Evolutionary conservation across 2,329 filamentous ascomycete species (phyloP).

Genomic region (Alternaria arbusti): DNA sequence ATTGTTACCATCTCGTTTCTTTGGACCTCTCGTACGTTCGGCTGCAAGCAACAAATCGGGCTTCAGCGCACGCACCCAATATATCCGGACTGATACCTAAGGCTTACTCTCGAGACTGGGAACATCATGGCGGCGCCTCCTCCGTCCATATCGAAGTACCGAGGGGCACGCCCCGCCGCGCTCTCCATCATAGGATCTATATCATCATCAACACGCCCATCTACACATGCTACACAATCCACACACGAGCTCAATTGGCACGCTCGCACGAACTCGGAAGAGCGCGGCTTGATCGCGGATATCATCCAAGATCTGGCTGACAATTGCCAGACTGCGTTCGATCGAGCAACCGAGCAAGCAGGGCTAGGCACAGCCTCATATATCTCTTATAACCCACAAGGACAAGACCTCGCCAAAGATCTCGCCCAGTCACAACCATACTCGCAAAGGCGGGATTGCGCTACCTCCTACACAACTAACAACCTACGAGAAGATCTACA

Average conservation of each 20-base stretch:
- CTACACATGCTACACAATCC: neutral
- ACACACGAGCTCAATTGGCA: neutral
- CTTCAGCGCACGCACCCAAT: slow-evolving; percentile 6
- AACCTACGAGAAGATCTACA: slow-evolving; percentile 13
- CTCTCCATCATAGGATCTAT: neutral
- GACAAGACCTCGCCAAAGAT: slow-evolving; percentile 7
- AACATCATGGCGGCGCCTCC: slow-evolving; percentile 7
- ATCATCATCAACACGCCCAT: neutral
- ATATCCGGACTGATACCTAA: slow-evolving; percentile 1
- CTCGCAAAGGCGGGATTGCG: slow-evolving; percentile 1
- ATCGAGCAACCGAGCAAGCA: slow-evolving; percentile 14
- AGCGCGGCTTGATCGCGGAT: slow-evolving; percentile 19
- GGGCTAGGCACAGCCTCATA: slow-evolving; percentile 8
- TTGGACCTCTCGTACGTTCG: slow-evolving; percentile 2
- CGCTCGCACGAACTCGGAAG: neutral
- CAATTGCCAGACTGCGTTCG: slow-evolving; percentile 20
- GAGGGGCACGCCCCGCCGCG: neutral
- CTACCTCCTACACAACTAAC: slow-evolving; percentile 8
- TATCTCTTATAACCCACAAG: slow-evolving; percentile 2
- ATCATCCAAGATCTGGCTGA: slow-evolving; percentile 27
- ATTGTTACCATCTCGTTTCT: neutral
- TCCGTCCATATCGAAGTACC: slow-evolving; percentile 4
- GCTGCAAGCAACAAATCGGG: slow-evolving; percentile 9
- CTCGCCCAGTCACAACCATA: slow-evolving; percentile 4
- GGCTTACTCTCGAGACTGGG: slow-evolving; percentile 1